Base-by-base conservation (phyloP, 1,139 yeast genomes). In the Protomyces pachydermus region DNA sequence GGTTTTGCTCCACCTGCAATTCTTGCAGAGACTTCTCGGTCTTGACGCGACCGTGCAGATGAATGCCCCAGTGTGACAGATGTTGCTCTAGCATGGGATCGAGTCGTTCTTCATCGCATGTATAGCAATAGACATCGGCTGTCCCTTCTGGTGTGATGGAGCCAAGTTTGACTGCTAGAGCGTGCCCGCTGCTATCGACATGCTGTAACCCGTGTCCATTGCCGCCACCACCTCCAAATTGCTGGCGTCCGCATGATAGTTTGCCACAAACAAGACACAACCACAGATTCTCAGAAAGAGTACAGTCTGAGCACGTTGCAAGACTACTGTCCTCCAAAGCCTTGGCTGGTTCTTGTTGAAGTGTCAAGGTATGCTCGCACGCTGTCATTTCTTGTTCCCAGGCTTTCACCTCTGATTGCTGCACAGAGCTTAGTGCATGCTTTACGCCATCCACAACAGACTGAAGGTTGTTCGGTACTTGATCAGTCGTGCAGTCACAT, bases 161-260 rank as follows among this genome's bases (percentile, higher is more conserved):
- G 0, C 98, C 98, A 63, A 93, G 77, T 72, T 93, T 93, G 9
- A 91, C 87, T 0, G 98, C 97, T 10, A 91, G 84, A 0, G 89
- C 83, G 73, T 95, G 98, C 0, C 75, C 77, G 0, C 78, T 71
- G 1, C 78, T 73, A 2, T 83, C 76, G 71, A 74, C 87, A 76
- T 95, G 99, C 0, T 75, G 74, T 69, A 93, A 77, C 0, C 96
- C 98, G 74, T 93, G 98, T 0, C 96, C 86, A 71, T 91, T 85
- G 3, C 99, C 99, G 6, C 69, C 70, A 37, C 90, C 83, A n/a
- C 90, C 86, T 38, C 98, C 98, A 72, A 88, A 89, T 74, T 93
- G 98, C 45, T 85, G 85, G 69, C 99, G 80, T 23, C 98, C 97
- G 77, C 99, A 93, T 1, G 97, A 97, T 10, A 91, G 73, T 54